Conservation (phyloP, 805 yeast genomes). For the Nakazawaea siamensis region DNA sequence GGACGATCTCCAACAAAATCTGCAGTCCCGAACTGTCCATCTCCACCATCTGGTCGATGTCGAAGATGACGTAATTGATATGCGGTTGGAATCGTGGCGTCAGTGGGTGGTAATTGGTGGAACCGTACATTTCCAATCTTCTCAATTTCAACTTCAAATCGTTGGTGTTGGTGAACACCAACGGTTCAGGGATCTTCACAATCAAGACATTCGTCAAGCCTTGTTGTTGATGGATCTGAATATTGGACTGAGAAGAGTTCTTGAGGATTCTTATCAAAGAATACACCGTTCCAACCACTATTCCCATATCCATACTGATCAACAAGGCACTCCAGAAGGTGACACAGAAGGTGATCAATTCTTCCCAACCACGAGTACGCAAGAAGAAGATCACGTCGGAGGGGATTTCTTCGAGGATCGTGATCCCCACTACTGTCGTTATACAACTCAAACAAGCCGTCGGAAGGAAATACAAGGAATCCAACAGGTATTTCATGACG, state of each 20-base stretch:
- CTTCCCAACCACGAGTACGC: conserved; percentile 68
- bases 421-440: conserved; percentile 69
- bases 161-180: conserved; percentile 79
- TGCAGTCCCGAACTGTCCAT: conserved; percentile 79
- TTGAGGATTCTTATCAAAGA: conserved; percentile 73
- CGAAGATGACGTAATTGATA: conserved; percentile 59
- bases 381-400: conserved; percentile 67
- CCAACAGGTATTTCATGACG: conserved; percentile 52
- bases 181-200: conserved; percentile 79
- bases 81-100: conserved; percentile 42
- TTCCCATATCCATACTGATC: conserved; percentile 83
- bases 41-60: conserved; percentile 72
- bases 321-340: conserved; percentile 58
- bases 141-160: conserved; percentile 61
- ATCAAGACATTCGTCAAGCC: conserved; percentile 55
- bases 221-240: conserved; percentile 67
- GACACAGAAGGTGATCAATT: conserved; percentile 57
- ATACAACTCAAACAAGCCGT: conserved; percentile 73
- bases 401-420: conserved; percentile 80
- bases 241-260: conserved; percentile 74
- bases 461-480: conserved; percentile 66
- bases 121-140: conserved; percentile 71
- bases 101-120: conserved; percentile 70
- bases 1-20: conserved; percentile 53
- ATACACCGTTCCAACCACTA: conserved; percentile 77